Percentiles rank a stretch among this genome's conserved stretches.
phyloP scores from a whole-genome alignment of 1,284 basidiomycete species.

The Apiotrichum porosum region DNA sequence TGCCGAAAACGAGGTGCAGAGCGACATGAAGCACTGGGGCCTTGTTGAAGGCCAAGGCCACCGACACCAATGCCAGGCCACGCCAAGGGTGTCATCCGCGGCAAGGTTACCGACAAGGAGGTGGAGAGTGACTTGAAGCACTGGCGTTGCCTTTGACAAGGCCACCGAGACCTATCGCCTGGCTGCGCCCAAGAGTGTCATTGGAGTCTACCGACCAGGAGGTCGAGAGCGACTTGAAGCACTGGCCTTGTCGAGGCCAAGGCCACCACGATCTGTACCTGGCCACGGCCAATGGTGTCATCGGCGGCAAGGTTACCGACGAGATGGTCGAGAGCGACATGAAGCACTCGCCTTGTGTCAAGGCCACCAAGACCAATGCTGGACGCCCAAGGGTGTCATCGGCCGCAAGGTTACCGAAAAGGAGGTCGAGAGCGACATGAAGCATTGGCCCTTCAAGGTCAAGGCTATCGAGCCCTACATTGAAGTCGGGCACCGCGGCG shows the following conservation, averaged over 20 bases:
- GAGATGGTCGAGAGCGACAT: constrained; percentile 59
- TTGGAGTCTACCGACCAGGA: constrained; percentile 72
- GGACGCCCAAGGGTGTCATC: constrained; percentile 85
- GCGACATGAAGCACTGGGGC: constrained; percentile 88
- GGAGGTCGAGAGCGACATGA: constrained; percentile 63
- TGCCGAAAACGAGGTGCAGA: constrained; percentile 57
- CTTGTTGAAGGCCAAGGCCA: constrained; percentile 63
- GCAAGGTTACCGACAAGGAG: constrained; percentile 74
- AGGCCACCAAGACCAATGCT: constrained; percentile 76
- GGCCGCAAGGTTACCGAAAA: constrained; percentile 76
- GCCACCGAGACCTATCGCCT: no score
- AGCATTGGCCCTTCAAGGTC: constrained; percentile 91
- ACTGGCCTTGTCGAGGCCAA: constrained; percentile 91
- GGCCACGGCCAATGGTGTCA: constrained; percentile 87
- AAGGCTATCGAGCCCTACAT: constrained; percentile 84
- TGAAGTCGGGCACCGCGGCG: constrained; percentile 81
- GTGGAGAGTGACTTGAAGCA: no score
- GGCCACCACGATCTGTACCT: constrained; percentile 78
- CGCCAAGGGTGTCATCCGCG: no score
- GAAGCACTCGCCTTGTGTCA: constrained; percentile 93
- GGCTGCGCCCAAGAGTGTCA: constrained; percentile 85
- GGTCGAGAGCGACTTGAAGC: constrained; percentile 70
- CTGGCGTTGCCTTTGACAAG: no score
- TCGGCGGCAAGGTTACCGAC: constrained; percentile 80
- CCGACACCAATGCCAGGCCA: no score